Evolutionary conservation across 2,329 filamentous ascomycete species (phyloP).

Genomic region (Penicillium nordicum): DNA sequence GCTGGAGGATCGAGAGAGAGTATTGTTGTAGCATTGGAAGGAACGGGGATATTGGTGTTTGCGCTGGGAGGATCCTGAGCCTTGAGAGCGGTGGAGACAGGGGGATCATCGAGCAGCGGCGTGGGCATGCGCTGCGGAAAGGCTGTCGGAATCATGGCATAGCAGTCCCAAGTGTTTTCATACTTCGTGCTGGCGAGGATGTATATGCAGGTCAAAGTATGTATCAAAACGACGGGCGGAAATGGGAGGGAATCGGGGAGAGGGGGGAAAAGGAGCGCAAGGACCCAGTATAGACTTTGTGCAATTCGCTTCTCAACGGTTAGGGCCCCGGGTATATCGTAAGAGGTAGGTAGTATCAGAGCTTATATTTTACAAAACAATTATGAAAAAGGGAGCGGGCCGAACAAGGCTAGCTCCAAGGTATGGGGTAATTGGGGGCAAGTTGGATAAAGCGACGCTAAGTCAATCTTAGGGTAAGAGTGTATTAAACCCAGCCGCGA

Average conservation of each 20-base stretch:
- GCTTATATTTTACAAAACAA: neutral
- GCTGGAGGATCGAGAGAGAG: neutral
- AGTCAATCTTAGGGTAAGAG: neutral
- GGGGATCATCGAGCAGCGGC: slow-evolving; percentile 27
- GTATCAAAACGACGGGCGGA: neutral
- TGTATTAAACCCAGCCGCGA: neutral
- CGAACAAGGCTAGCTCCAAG: slow-evolving; percentile 1
- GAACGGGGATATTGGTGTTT: slow-evolving; percentile 9
- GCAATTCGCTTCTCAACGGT: neutral
- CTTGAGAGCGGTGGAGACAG: slow-evolving; percentile 22
- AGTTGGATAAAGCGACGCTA: neutral
- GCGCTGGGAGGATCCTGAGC: slow-evolving; percentile 7
- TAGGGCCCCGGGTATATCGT: neutral
- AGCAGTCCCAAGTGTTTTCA: slow-evolving; percentile 25
- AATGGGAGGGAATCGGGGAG: neutral
- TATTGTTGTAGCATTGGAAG: slow-evolving; percentile 12
- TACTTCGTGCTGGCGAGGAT: slow-evolving; percentile 18
- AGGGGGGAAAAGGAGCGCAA: neutral
- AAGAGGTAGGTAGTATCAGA: neutral
- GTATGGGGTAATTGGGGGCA: slow-evolving; percentile 2
- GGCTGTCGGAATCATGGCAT: slow-evolving; percentile 37
- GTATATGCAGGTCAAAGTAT: neutral
- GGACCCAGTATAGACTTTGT: neutral
- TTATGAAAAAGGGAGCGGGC: neutral
- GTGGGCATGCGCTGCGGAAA: slow-evolving; percentile 33